Base-by-base conservation (phyloP, 2,329 filamentous ascomycete species). In the Xylariomycetidae sp. region DNA sequence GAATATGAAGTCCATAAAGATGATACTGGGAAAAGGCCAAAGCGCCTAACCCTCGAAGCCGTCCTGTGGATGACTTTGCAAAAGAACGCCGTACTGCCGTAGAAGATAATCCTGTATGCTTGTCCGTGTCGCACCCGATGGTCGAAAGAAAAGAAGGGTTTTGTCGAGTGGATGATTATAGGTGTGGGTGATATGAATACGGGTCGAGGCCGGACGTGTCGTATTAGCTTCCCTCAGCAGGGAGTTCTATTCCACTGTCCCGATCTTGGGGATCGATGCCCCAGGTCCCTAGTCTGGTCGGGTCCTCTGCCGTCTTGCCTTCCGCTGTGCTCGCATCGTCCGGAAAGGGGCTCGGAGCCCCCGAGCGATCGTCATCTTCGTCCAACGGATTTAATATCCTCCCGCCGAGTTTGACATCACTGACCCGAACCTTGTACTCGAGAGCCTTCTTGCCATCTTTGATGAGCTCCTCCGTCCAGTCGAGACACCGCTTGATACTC, bases 381-480 rank as follows among this genome's bases (percentile, higher is more conserved):
- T 90, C 84, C 0, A 73, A 69, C 1, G 70, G 65, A 8, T 74
- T 69, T 4, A 95, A 67, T 2, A 95, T 83, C 15, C 87, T 75
- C 0, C 88, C 88, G 10, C 88, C 87, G 4, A 95, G 64, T 48
- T 85, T 76, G 20, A 94, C 71, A 50, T 96, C 90, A 44, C 79
- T 85, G 7, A 84, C 75, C 19, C 74, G 74, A 17, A 95, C 85
- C 37, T 76, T 72, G 54, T 95, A 95, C 29, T 83, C 82, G 2
- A 98, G 71, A 0, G 92, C 92, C 54, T 86, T 90, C 52, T 80
- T 84, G 5, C 84, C 92, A 48, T 95, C 88, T 30, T 76, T 81
- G 56, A 98, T 95, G 27, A 98, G 72, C 42, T 85, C 81, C 54
- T 98, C 90, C 0, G 89, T 93, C 75, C 86, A 90, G 45, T 80